Percentiles rank a stretch among this genome's conserved stretches.
Evolutionary conservation across 129 eudicot species (phyloP).

Genomic region (Logfia minima): DNA sequence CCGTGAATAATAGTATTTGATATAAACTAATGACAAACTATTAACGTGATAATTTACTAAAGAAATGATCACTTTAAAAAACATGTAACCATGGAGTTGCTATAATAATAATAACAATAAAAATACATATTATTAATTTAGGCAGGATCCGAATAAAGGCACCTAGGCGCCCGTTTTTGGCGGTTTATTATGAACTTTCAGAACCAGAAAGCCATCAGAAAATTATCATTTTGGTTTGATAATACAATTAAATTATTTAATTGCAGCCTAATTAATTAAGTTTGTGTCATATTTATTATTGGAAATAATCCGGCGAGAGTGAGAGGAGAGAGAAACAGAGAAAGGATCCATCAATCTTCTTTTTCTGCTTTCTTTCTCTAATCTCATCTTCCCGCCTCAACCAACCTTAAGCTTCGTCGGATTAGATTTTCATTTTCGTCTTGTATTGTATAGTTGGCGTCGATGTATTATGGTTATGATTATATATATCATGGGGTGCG

Average conservation of each 20-base stretch:
- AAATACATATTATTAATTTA: too few species aligned
- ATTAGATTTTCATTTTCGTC: neutral
- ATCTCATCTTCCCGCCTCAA: constrained; percentile 17
- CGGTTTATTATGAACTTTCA: constrained; percentile 20
- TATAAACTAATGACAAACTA: too few species aligned
- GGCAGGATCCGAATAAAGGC: too few species aligned
- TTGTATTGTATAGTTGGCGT: neutral
- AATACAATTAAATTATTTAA: too few species aligned
- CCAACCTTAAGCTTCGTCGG: neutral
- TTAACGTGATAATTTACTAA: too few species aligned
- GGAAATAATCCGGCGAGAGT: constrained; percentile 25
- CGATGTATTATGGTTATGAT: neutral
- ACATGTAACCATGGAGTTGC: too few species aligned
- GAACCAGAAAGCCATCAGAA: constrained; percentile 30
- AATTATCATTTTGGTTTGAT: neutral
- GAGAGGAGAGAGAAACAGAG: constrained; percentile 41
- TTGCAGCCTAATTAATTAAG: neutral
- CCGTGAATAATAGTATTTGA: too few species aligned
- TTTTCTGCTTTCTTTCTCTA: constrained; percentile 38
- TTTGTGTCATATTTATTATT: constrained; percentile 8
- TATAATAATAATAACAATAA: too few species aligned
- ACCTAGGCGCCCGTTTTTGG: constrained; percentile 18
- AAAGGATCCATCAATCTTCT: constrained; percentile 22
- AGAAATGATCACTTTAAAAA: too few species aligned
- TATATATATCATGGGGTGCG: constrained; percentile 23